These are phyloP conservation scores for Aaosphaeria pasadenensis DNA, from an alignment of 2,329 filamentous ascomycete species.

Conservation along the genomic window DNA sequence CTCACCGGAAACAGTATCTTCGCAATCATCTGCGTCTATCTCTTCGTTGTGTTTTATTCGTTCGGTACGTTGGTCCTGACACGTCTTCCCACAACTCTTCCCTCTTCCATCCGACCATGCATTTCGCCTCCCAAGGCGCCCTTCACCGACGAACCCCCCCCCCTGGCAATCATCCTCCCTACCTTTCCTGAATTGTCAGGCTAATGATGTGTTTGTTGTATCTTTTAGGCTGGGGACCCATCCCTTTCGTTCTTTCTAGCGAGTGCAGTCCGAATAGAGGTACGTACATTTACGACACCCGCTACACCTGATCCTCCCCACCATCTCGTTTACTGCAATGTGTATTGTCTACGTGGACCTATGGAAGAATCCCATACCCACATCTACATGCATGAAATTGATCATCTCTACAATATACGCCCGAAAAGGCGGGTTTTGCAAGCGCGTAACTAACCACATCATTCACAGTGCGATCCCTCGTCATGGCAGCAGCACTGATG, in stretches of 20 bases:
- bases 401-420: too few species aligned
- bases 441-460: too few species aligned
- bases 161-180: too few species aligned
- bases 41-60: slow-evolving; percentile 47
- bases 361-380: not conserved
- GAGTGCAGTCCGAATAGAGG: slow-evolving; percentile 41
- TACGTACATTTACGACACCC: slow-evolving; percentile 5
- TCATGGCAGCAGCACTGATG: slow-evolving; percentile 45
- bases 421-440: too few species aligned
- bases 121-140: too few species aligned
- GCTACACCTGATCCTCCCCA: too few species aligned
- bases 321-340: too few species aligned
- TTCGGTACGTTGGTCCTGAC: slow-evolving; percentile 27
- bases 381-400: too few species aligned
- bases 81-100: too few species aligned
- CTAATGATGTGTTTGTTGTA: slow-evolving; percentile 3
- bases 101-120: too few species aligned
- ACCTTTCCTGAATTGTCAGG: not conserved
- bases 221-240: slow-evolving; percentile 41
- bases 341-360: not conserved
- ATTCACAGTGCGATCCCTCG: slow-evolving; percentile 33
- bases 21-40: slow-evolving; percentile 52
- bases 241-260: slow-evolving; percentile 43
- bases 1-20: slow-evolving; percentile 41
- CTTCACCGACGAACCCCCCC: too few species aligned